phyloP scores from a whole-genome alignment of 169 alveolate genomes.

The Plasmodium chabaudi region DNA sequence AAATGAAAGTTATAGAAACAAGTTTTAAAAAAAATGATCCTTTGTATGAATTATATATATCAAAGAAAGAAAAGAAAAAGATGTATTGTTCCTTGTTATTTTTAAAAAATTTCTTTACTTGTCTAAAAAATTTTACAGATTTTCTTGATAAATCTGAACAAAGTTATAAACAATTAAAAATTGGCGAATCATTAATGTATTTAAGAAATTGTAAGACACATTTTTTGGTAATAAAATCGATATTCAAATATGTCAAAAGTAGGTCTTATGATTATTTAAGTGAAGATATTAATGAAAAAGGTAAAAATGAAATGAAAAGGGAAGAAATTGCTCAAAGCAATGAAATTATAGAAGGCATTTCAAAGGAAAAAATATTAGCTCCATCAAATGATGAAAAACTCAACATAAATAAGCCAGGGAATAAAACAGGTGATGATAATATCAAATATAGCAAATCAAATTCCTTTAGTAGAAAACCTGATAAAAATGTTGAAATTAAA shows the following conservation, averaged over 20 bases:
- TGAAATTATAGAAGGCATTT: not conserved
- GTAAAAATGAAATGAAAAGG: not conserved
- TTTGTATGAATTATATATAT: constrained; percentile 43
- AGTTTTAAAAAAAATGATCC: not conserved
- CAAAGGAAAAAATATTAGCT: not conserved
- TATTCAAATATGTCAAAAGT: constrained; percentile 35
- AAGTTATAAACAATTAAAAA: constrained; percentile 51
- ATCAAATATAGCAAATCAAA: not conserved
- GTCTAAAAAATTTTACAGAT: constrained; percentile 36
- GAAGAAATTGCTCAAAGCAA: not conserved
- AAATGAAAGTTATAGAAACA: constrained; percentile 37
- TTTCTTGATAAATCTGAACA: constrained; percentile 55
- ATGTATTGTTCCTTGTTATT: constrained; percentile 45
- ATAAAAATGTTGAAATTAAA: constrained; percentile 8
- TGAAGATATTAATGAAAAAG: not conserved
- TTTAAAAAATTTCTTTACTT: constrained; percentile 60
- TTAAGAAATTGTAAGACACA: constrained; percentile 70
- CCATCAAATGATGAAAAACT: not conserved
- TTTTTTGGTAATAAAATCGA: constrained; percentile 42
- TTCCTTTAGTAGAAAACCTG: not conserved
- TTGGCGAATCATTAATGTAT: constrained; percentile 38
- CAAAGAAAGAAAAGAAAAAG: constrained; percentile 64
- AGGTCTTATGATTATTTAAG: not conserved
- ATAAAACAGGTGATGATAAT: not conserved
- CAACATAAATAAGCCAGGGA: not conserved